Evolutionary conservation across 768 basidiomycete species (phyloP), one percentile per base, ranked within the genome.

Genomic region (Roridomyces roridus): DNA sequence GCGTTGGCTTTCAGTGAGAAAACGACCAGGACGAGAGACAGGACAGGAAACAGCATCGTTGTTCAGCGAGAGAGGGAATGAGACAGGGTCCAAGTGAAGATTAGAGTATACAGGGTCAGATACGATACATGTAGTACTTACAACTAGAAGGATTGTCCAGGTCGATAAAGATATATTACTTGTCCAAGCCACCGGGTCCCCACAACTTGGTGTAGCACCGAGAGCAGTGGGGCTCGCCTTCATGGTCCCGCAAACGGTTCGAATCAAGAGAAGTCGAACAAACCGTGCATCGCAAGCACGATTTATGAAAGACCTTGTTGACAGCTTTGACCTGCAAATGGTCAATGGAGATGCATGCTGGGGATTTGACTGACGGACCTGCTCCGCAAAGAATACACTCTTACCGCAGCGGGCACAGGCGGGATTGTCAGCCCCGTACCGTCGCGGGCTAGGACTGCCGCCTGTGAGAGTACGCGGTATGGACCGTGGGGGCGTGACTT

Each of bases 381-480:
- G 90, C 69, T 94, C 91, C 14, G 92, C 91, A 66, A 94, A 93
- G 73, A 90, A 94, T 10, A 94, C 92, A 47, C 80, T 87, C 79
- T 89, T 85, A 34, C 76, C 77, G 61, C 92, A 94, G 51, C 80
- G 79, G 9, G 87, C 84, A 63, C 92, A 94, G 18, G 67, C 67
- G 18, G 91, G 88, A 8, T 84, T 83, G 20, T 81, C 79, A 21
- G 69, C 73, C 31, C 83, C 85, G 80, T 85, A 88, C 57, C 78
- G 77, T 55, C 72, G 78, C 10, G 76, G 75, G 26, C 79, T 74
- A 14, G 70, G 69, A 25, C 72, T 73, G 11, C 70, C 71, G 12
- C 76, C 74, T 5, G 76, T 76, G 55, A 73, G 63, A 26, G 77
- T 71, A 9, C 74, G 67, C 11, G 59, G 37, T n/a, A 72, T 24